Evolutionary conservation across 106 monocot species (phyloP).

Genomic region (Apostasia ramifera): DNA sequence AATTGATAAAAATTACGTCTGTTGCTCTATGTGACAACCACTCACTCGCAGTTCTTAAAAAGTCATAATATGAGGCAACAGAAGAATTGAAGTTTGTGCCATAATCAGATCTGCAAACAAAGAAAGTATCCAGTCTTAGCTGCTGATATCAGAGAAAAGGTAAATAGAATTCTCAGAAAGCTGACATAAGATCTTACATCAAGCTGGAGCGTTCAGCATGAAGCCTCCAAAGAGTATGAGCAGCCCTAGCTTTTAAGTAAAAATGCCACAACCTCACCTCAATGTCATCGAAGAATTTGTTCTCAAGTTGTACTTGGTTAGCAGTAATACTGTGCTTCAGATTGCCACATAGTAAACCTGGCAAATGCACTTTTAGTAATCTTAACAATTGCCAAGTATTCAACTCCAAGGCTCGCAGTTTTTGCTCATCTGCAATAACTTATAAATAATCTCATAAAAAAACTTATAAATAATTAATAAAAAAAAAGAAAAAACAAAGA

Average conservation of each 20-base stretch:
- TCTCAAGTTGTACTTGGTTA: conserved; percentile 5
- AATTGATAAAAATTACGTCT: conserved; percentile 48
- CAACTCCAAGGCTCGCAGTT: conserved; percentile 59
- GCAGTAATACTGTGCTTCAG: conserved; percentile 10
- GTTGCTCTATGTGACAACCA: conserved; percentile 77
- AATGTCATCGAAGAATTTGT: conserved; percentile 9
- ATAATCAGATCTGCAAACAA: conserved; percentile 35
- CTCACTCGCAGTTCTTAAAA: conserved; percentile 72
- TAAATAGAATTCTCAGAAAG: too few relatives aligned
- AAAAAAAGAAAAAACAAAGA: background rate
- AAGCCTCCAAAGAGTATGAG: conserved; percentile 41
- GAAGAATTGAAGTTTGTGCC: conserved; percentile 20
- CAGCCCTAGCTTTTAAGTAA: conserved; percentile 48
- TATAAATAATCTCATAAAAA: background rate
- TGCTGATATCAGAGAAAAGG: too few relatives aligned
- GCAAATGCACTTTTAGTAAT: conserved; percentile 65
- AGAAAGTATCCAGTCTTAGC: background rate
- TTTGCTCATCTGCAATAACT: conserved; percentile 63
- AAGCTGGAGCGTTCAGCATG: conserved; percentile 12
- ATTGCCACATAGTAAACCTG: conserved; percentile 41
- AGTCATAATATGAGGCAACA: conserved; percentile 47
- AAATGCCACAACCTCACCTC: conserved; percentile 28
- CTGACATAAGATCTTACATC: conserved; percentile 27
- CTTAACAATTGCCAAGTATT: conserved; percentile 92
- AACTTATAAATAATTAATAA: background rate